Evolutionary conservation across 1,284 basidiomycete genomes (phyloP).

Genomic region (Sanghuangporus baumii): DNA sequence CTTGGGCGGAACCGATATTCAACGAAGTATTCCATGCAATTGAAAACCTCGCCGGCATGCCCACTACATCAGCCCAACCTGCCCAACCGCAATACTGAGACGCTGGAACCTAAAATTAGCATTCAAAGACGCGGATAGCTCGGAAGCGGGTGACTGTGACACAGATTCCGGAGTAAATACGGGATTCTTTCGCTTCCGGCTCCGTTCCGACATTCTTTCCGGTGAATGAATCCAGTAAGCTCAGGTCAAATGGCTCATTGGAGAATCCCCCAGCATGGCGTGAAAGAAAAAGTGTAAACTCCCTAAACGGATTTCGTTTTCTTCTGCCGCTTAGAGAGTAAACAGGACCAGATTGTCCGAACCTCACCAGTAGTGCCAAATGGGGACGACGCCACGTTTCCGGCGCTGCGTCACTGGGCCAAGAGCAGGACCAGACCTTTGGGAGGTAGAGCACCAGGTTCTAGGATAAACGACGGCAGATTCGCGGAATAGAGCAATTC

Average conservation of each 20-base stretch:
- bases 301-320: background rate
- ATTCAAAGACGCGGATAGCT: background rate
- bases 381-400: background rate
- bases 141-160: background rate
- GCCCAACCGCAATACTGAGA: background rate
- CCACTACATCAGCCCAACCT: background rate
- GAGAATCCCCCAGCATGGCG: background rate
- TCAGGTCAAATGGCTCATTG: background rate
- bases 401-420: background rate
- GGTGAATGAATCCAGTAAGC: background rate
- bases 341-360: background rate
- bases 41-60: background rate
- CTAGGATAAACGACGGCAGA: slow-evolving; percentile 15
- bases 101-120: background rate
- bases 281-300: background rate
- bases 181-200: slow-evolving; percentile 3
- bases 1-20: background rate
- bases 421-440: background rate
- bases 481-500: slow-evolving; percentile 5
- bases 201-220: background rate
- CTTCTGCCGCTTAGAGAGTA: no score
- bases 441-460: background rate
- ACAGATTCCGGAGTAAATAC: background rate
- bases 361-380: background rate
- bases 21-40: background rate